Conservation (phyloP, 495 filamentous ascomycete species). For the Penicillium antarcticum region DNA sequence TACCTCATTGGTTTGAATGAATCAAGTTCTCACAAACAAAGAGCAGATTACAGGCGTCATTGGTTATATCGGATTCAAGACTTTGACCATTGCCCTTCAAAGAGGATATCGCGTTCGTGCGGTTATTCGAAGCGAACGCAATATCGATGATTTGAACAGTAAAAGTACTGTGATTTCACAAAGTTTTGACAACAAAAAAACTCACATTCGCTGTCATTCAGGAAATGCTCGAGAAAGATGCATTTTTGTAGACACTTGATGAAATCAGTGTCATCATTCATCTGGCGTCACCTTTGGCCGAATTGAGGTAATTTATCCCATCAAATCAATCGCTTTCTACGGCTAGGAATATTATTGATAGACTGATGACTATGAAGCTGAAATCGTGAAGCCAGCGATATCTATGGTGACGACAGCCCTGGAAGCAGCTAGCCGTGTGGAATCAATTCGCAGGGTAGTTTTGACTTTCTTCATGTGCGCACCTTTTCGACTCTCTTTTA, state of each 20-base stretch:
- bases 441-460: slow-evolving; percentile 40
- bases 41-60: slow-evolving; percentile 23
- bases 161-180: background rate
- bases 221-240: slow-evolving; percentile 22
- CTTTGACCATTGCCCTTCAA: slow-evolving; percentile 20
- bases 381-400: slow-evolving; percentile 37
- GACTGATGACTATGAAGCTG: slow-evolving; percentile 12
- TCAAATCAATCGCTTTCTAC: too few species aligned
- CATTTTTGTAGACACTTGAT: slow-evolving; percentile 19
- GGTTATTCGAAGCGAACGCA: slow-evolving; percentile 17
- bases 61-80: slow-evolving; percentile 31
- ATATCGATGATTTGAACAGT: slow-evolving; percentile 16
- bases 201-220: slow-evolving; percentile 11
- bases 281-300: slow-evolving; percentile 30
- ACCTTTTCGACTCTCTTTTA: background rate
- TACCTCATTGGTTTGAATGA: too few species aligned
- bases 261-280: slow-evolving; percentile 29
- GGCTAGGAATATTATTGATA: background rate
- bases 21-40: background rate
- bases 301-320: background rate
- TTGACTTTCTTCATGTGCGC: slow-evolving; percentile 40
- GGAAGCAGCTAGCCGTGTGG: slow-evolving; percentile 31
- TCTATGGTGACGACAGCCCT: slow-evolving; percentile 39
- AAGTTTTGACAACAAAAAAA: background rate
- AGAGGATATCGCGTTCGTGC: slow-evolving; percentile 24